phyloP scores from a whole-genome alignment of 441 rosid genomes.

The Metrosideros polymorpha region DNA sequence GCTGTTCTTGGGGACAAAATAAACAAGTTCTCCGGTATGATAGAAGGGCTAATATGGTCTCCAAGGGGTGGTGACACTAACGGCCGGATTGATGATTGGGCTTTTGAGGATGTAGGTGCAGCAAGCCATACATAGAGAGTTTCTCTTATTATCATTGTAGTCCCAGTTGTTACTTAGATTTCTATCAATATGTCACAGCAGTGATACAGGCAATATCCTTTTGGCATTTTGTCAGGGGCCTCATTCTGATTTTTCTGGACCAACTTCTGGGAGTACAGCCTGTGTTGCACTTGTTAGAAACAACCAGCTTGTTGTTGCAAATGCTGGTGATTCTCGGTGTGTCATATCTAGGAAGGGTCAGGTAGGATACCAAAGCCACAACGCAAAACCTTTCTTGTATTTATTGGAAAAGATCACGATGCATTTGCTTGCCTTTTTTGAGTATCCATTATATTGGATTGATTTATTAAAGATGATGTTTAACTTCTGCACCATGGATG shows the following conservation, averaged over 20 bases:
- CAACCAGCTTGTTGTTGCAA: slow-evolving; percentile 67
- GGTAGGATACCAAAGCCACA: slow-evolving; percentile 26
- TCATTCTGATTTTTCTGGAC: slow-evolving; percentile 78
- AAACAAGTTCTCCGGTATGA: slow-evolving; percentile 81
- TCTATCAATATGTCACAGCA: neutral
- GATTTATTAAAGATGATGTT: neutral
- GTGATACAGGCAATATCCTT: neutral
- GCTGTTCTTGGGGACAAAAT: slow-evolving; percentile 78
- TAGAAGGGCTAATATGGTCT: slow-evolving; percentile 94
- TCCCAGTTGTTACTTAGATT: neutral
- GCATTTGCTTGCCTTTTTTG: neutral
- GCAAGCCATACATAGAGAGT: neutral
- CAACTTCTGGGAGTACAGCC: slow-evolving; percentile 74
- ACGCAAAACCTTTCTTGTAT: neutral
- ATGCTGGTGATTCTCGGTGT: slow-evolving; percentile 96
- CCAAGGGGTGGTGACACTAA: slow-evolving; percentile 52
- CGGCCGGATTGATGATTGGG: slow-evolving; percentile 44
- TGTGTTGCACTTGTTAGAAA: slow-evolving; percentile 67
- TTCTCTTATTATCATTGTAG: neutral
- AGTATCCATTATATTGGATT: neutral
- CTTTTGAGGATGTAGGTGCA: slow-evolving; percentile 63
- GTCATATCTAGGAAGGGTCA: slow-evolving; percentile 80
- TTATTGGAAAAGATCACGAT: neutral
- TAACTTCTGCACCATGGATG: neutral
- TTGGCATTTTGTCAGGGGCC: slow-evolving; percentile 43